Conservation (phyloP, 2,329 filamentous ascomycete genomes). For the Dothistroma septosporum region DNA sequence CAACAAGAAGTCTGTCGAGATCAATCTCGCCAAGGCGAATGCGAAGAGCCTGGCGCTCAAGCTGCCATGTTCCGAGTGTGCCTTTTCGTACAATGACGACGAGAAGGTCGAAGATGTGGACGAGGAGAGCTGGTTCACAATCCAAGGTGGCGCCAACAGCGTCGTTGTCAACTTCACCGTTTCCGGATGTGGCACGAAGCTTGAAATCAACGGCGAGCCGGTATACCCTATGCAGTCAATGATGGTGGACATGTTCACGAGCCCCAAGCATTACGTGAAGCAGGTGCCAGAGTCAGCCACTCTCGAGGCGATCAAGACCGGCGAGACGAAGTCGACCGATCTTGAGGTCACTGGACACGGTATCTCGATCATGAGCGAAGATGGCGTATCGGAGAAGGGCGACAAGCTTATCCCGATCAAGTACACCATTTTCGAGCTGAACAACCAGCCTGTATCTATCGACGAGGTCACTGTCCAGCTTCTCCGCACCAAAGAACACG, state of each 20-base stretch:
- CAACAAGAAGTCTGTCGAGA: constrained; percentile 25
- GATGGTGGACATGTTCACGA: constrained; percentile 11
- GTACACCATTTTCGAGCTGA: constrained; percentile 59
- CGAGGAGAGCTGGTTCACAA: constrained; percentile 29
- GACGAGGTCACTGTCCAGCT: constrained; percentile 57
- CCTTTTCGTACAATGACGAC: constrained; percentile 36
- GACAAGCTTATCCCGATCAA: constrained; percentile 53
- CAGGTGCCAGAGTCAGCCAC: constrained; percentile 26
- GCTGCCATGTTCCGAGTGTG: constrained; percentile 55
- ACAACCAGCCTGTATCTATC: constrained; percentile 48
- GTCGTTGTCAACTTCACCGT: constrained; percentile 52
- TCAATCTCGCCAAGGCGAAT: constrained; percentile 29
- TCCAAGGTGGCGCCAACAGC: constrained; percentile 32
- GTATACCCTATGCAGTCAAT: constrained; percentile 47
- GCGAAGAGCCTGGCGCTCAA: constrained; percentile 44
- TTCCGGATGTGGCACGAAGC: constrained; percentile 41
- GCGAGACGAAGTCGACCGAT: constrained; percentile 35
- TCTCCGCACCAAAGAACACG: constrained; percentile 55
- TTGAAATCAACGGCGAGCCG: constrained; percentile 58
- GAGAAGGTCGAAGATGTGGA: constrained; percentile 20
- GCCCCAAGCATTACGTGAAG: constrained; percentile 21
- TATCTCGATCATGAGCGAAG: constrained; percentile 37
- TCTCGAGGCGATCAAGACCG: constrained; percentile 22
- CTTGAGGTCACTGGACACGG: constrained; percentile 30
- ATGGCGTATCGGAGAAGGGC: constrained; percentile 50